Evolutionary conservation across 2,329 filamentous ascomycete species (phyloP).

Genomic region (Xylariomycetidae sp.): DNA sequence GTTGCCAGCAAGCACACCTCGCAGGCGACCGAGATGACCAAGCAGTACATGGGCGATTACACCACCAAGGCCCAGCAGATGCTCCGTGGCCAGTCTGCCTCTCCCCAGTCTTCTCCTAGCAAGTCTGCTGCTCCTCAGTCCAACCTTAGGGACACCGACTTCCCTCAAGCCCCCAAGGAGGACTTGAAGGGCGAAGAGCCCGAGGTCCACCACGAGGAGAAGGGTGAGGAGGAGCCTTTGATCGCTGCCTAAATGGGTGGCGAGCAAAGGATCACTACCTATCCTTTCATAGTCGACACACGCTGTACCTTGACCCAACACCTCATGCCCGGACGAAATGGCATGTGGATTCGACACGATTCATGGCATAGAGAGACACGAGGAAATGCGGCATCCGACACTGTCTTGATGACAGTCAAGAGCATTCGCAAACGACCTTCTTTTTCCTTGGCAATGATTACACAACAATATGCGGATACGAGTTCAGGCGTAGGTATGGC

Average conservation of each 20-base stretch:
- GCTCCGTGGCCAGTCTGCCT: slow-evolving; percentile 44
- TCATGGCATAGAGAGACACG: slow-evolving; percentile 19
- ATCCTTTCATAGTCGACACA: too few relatives aligned
- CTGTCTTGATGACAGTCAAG: slow-evolving; percentile 9
- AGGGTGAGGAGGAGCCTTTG: slow-evolving; percentile 27
- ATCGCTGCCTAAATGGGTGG: slow-evolving; percentile 22
- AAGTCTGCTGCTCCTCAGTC: slow-evolving; percentile 26
- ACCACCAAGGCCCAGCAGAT: slow-evolving; percentile 61
- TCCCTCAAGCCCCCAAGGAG: slow-evolving; percentile 38
- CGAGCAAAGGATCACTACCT: slow-evolving; percentile 13
- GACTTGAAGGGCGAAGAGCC: slow-evolving; percentile 28
- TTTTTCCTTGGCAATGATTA: slow-evolving; percentile 13
- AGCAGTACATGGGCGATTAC: slow-evolving; percentile 64
- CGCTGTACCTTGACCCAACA: slow-evolving; percentile 6
- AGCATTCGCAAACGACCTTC: slow-evolving; percentile 12
- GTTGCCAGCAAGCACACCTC: slow-evolving; percentile 59
- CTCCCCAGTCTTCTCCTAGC: slow-evolving; percentile 36
- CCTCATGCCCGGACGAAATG: slow-evolving; percentile 12
- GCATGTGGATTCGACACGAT: slow-evolving; percentile 17
- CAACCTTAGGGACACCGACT: slow-evolving; percentile 38
- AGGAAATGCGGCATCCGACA: slow-evolving; percentile 12
- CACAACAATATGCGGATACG: too few relatives aligned
- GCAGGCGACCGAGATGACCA: slow-evolving; percentile 56
- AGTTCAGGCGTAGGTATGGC: too few relatives aligned
- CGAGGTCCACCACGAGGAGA: slow-evolving; percentile 4